Evolutionary conservation across 306 rosid genomes (phyloP), one percentile per base, ranked within the genome.

Genomic region (Benincasa hispida): DNA sequence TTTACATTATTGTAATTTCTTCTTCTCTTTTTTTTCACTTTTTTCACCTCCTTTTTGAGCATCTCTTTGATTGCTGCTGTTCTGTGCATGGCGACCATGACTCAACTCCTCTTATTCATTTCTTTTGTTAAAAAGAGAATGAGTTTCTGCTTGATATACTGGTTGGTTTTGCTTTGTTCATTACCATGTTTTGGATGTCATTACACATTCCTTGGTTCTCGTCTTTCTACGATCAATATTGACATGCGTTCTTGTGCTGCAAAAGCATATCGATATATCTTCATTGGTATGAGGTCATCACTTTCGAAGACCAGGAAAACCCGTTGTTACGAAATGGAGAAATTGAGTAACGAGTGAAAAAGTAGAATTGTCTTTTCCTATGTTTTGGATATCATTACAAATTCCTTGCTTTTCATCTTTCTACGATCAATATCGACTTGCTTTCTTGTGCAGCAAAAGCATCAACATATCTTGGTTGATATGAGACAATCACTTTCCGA

Each of bases 41-140:
- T 15, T 68, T 35, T 8, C 17, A 0, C 12, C 24, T 45, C 73
- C 47, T 66, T 66, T 66, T 37, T 45, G 67, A 18, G 28, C 51
- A 10, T 66, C 32, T 66, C 73, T 66, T 34, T 66, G 53, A 70
- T 45, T 70, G 76, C 58, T 70, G 76, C 39, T 72, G 76, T 72
- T 69, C 76, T 72, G 14, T 72, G 76, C 59, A 15, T 47, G 76
- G 41, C 19, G 58, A 25, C 57, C 76, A 47, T 22, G 6, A 66
- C 30, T 66, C 72, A 51, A 51, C 3, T 53, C 57, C 24, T n/a
- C n/a, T n/a, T 59, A 1, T 8, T 70, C 27, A 2, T 45, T 70
- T 47, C 28, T 47, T 45, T 8, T 24, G 5, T 42, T 68, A 2
- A 21, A 45, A 24, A 45, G 30, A 25, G 34, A 68, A 68, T 45